phyloP scores from a whole-genome alignment of 2,329 filamentous ascomycete species.

The Fusarium sp. region DNA sequence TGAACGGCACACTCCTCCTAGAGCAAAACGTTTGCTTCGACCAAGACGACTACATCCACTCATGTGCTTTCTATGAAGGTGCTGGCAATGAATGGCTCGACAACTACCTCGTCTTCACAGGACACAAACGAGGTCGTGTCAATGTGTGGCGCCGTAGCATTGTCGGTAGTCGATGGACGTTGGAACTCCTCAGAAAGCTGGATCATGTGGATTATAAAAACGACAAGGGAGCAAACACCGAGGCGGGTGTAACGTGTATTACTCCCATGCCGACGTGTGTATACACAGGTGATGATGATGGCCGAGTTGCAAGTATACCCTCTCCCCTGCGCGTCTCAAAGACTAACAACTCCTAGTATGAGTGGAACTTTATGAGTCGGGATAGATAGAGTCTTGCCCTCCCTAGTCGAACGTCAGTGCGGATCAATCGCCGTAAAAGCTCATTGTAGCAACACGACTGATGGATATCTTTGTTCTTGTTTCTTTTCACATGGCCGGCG shows the following conservation, averaged over 20 bases:
- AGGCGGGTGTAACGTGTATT: slow-evolving; percentile 86
- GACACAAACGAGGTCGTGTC: slow-evolving; percentile 84
- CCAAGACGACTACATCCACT: slow-evolving; percentile 80
- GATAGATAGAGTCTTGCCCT: slow-evolving; percentile 62
- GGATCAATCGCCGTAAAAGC: slow-evolving; percentile 23
- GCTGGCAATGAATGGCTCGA: slow-evolving; percentile 92
- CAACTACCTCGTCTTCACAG: slow-evolving; percentile 87
- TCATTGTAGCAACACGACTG: slow-evolving; percentile 17
- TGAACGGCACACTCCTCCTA: slow-evolving; percentile 87
- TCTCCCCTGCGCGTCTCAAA: not conserved
- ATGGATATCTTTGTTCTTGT: slow-evolving; percentile 2
- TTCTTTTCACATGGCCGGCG: slow-evolving; percentile 26
- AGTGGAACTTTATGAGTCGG: slow-evolving; percentile 71
- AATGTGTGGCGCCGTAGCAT: slow-evolving; percentile 77
- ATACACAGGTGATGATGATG: slow-evolving; percentile 95
- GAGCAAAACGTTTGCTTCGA: slow-evolving; percentile 82
- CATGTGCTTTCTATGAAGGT: slow-evolving; percentile 94
- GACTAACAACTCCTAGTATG: slow-evolving; percentile 59
- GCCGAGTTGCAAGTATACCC: slow-evolving; percentile 76
- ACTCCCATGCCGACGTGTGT: slow-evolving; percentile 84
- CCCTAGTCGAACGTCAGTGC: slow-evolving; percentile 31
- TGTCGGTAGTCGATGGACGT: slow-evolving; percentile 72
- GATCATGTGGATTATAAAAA: slow-evolving; percentile 80
- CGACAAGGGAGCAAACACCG: slow-evolving; percentile 67
- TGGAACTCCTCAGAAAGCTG: slow-evolving; percentile 83